Evolutionary conservation across 352 stramenopile genomes (phyloP), one percentile per base, ranked within the genome.

Genomic region (Pythium myriotylum): DNA sequence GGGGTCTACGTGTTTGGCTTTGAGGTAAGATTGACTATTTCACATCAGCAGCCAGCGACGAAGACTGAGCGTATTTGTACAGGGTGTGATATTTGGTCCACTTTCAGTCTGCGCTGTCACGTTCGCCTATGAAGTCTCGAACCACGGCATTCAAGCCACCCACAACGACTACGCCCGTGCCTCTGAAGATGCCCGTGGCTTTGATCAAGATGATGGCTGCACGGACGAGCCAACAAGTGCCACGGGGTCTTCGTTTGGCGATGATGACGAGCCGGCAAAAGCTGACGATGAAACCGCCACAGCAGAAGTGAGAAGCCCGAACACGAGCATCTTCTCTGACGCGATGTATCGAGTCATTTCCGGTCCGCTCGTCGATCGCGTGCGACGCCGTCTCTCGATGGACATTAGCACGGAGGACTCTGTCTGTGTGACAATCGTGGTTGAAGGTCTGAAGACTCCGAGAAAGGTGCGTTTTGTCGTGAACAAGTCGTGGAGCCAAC

Each of bases 1-100:
- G 86, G 86, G 1, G 83, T 93, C 8, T 95, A 94, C 41, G 86
- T 94, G 4, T 95, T 95, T 59, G 86, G 86, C 16, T 86, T 94
- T 64, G 86, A 95, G 78, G 82, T 91, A 50, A 14, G 72, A 33
- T 48, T 16, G 14, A 16, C 23, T 23, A n/a, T n/a, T n/a, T n/a
- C n/a, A n/a, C n/a, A n/a, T n/a, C n/a, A n/a, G n/a, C n/a, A n/a
- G n/a, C n/a, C n/a, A n/a, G n/a, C n/a, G n/a, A n/a, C n/a, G 43
- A 20, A 24, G 8, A 48, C n/a, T 0, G 2, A 55, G n/a, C 12
- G 29, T 46, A 14, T 56, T 8, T 17, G 10, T 37, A 17, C 49
- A 91, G 79, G 86, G 86, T 49, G 86, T 95, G 23, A 92, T 95
- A 57, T 95, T 95, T 47, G 86, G 86, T 5, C 86, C 86, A 3